These are phyloP conservation scores for Jatropha curcas DNA, from an alignment of 345 rosid species.

Conservation along the genomic window DNA sequence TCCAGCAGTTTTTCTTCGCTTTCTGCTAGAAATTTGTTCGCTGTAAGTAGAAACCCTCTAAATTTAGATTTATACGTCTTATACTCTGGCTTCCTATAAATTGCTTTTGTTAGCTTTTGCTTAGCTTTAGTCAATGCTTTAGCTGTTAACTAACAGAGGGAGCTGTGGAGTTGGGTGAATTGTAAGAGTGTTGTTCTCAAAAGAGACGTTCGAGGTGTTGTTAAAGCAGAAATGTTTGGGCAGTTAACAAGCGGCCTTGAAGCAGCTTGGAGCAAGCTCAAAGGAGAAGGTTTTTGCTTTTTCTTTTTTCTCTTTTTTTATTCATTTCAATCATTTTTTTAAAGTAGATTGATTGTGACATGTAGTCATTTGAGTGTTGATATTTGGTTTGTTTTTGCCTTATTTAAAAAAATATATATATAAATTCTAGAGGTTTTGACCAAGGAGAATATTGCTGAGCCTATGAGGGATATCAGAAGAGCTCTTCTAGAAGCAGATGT, in stretches of 20 bases:
- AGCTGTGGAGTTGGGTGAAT: conserved; percentile 67
- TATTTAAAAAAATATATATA: too few relatives aligned
- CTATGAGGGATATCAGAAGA: conserved; percentile 97
- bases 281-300: conserved; percentile 71
- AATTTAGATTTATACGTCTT: neutral
- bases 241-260: conserved; percentile 93
- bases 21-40: conserved; percentile 50
- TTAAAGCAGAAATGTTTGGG: conserved; percentile 94
- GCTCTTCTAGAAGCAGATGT: conserved; percentile 99
- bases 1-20: conserved; percentile 44
- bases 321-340: neutral
- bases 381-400: conserved; percentile 4
- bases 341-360: neutral
- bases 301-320: neutral
- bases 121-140: neutral
- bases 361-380: neutral
- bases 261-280: conserved; percentile 95
- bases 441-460: conserved; percentile 89
- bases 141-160: conserved; percentile 44
- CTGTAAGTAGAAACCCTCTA: conserved; percentile 41
- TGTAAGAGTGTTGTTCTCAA: conserved; percentile 41
- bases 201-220: conserved; percentile 48
- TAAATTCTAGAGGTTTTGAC: conserved; percentile 93
- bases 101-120: neutral
- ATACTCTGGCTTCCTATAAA: neutral